A percentile compares a stretch with the other conserved stretches of the same genome.
phyloP scores from a whole-genome alignment of 148 eudicot genomes.

The Vaccinium darrowii region DNA sequence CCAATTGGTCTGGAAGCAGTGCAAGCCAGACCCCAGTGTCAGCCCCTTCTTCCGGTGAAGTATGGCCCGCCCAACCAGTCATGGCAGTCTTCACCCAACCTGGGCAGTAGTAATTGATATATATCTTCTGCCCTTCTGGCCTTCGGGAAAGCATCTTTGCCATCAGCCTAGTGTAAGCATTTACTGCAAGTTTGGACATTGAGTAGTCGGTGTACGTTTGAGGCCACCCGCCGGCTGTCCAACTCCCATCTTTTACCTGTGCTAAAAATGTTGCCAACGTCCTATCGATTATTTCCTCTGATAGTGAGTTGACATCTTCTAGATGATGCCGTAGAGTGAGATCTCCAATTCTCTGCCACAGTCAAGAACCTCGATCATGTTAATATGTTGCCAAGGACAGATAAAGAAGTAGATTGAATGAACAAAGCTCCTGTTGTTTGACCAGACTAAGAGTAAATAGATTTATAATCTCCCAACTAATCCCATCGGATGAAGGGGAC shows the following conservation, averaged over 20 bases:
- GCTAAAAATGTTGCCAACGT: slow-evolving; percentile 51
- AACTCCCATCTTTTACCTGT: slow-evolving; percentile 81
- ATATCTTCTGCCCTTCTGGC: slow-evolving; percentile 70
- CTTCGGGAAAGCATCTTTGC: slow-evolving; percentile 48
- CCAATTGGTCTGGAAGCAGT: slow-evolving; percentile 57
- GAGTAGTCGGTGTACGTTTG: slow-evolving; percentile 76
- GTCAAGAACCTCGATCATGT: background rate
- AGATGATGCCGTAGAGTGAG: slow-evolving; percentile 62
- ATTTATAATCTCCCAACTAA: background rate
- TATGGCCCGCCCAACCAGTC: slow-evolving; percentile 93
- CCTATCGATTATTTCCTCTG: slow-evolving; percentile 75
- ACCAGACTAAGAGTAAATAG: background rate
- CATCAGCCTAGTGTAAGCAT: slow-evolving; percentile 73
- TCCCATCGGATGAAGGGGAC: background rate
- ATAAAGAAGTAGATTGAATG: background rate
- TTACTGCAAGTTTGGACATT: slow-evolving; percentile 80
- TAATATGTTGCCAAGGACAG: background rate
- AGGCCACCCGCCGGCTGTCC: slow-evolving; percentile 77
- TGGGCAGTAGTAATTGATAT: slow-evolving; percentile 82
- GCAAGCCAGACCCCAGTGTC: slow-evolving; percentile 98
- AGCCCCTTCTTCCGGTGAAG: slow-evolving; percentile 83
- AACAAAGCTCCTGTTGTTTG: background rate
- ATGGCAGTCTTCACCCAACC: slow-evolving; percentile 97
- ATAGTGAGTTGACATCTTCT: slow-evolving; percentile 47
- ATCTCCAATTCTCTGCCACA: slow-evolving; percentile 62